A percentile compares a stretch with the other conserved stretches of the same genome.
Conservation (phyloP, 2,329 filamentous ascomycete genomes). For the Fusarium secorum region DNA sequence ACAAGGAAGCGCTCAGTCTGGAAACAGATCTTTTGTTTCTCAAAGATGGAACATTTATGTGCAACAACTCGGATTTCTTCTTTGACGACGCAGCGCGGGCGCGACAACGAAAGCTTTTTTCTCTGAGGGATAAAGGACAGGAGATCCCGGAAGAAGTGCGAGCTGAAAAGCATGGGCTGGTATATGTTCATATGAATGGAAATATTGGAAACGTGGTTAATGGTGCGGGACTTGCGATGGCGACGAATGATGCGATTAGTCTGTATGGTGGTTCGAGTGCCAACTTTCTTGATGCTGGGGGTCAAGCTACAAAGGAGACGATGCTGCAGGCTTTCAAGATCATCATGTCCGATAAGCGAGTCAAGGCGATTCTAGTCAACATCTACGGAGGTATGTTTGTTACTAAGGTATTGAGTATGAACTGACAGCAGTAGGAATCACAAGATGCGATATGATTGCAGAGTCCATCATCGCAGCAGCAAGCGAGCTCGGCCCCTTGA, state of each 20-base stretch:
- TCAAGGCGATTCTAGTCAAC: conserved; percentile 71
- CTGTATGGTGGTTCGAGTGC: conserved; percentile 72
- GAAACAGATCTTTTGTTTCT: conserved; percentile 51
- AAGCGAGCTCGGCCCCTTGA: conserved; percentile 47
- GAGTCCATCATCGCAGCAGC: conserved; percentile 56
- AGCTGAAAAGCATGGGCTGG: conserved; percentile 70
- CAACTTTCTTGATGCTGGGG: conserved; percentile 91
- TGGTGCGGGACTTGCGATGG: conserved; percentile 89
- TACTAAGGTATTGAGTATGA: accelerated
- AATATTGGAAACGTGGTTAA: conserved; percentile 87
- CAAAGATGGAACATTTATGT: conserved; percentile 41
- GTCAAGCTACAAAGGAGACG: conserved; percentile 84
- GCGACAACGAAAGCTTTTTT: conserved; percentile 53
- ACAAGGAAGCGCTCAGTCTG: conserved; percentile 57
- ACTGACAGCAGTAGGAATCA: conserved; percentile 50
- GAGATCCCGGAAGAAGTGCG: conserved; percentile 49
- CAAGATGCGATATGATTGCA: conserved; percentile 60
- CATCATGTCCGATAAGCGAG: conserved; percentile 73
- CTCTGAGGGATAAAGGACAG: conserved; percentile 45
- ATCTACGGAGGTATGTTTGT: conserved; percentile 55
- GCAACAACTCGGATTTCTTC: conserved; percentile 51
- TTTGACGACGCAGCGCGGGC: conserved; percentile 58
- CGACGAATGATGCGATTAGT: conserved; percentile 82
- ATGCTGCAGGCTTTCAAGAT: conserved; percentile 80
- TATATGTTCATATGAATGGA: conserved; percentile 72